Evolutionary conservation across 169 alveolate species (phyloP).

Genomic region (Cyclospora cayetanensis): DNA sequence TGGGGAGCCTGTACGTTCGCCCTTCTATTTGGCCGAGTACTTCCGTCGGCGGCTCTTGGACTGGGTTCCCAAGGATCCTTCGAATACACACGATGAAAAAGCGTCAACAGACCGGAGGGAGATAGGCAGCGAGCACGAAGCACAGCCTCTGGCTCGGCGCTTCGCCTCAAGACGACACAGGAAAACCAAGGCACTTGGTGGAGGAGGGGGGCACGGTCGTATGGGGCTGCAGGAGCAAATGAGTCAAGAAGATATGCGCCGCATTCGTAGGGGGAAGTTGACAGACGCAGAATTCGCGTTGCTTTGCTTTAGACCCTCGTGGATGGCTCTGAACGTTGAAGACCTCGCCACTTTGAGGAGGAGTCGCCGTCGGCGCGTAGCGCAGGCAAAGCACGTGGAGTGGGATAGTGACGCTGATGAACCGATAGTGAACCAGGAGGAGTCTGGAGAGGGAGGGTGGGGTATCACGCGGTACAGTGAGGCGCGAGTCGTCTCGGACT

Average conservation of each 20-base stretch:
- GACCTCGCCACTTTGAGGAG: slow-evolving; percentile 48
- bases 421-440: slow-evolving; percentile 31
- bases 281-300: slow-evolving; percentile 71
- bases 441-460: slow-evolving; percentile 50
- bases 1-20: slow-evolving; percentile 66
- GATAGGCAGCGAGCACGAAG: background rate
- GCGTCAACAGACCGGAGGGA: background rate
- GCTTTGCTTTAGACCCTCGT: slow-evolving; percentile 53
- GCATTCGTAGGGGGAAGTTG: slow-evolving; percentile 69
- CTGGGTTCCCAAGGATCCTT: slow-evolving; percentile 19
- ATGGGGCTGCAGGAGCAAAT: slow-evolving; percentile 60
- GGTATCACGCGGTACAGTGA: slow-evolving; percentile 57
- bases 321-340: slow-evolving; percentile 60
- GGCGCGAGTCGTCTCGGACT: slow-evolving; percentile 72
- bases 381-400: slow-evolving; percentile 66
- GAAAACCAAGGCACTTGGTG: background rate
- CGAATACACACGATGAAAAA: background rate
- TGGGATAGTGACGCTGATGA: slow-evolving; percentile 73
- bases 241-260: slow-evolving; percentile 59
- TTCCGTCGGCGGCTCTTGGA: slow-evolving; percentile 55
- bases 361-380: slow-evolving; percentile 56
- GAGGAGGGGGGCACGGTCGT: slow-evolving; percentile 32
- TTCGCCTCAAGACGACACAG: slow-evolving; percentile 25
- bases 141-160: slow-evolving; percentile 25
- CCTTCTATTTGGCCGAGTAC: slow-evolving; percentile 59